Percentiles rank a stretch among this genome's conserved stretches.
Evolutionary conservation across 2,329 filamentous ascomycete species (phyloP).

Genomic region (Aureobasidium namibiae): DNA sequence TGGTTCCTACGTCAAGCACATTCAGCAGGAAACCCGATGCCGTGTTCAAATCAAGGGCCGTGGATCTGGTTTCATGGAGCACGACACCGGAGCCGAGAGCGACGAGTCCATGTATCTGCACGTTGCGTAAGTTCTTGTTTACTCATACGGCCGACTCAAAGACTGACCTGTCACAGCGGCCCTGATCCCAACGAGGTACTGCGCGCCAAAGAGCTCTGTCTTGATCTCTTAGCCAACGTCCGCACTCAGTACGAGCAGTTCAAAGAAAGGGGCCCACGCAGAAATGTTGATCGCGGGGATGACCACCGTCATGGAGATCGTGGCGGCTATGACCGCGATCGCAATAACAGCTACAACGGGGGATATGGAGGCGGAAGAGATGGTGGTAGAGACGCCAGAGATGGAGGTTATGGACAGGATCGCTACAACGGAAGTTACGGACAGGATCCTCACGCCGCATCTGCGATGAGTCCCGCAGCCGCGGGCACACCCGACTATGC

Average conservation of each 20-base stretch:
- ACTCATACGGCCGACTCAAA: background rate
- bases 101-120: conserved; percentile 97
- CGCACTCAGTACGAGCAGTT: conserved; percentile 81
- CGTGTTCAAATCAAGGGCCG: conserved; percentile 97
- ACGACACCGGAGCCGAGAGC: conserved; percentile 77
- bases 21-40: conserved; percentile 89
- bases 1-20: conserved; percentile 94
- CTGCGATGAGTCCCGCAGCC: conserved; percentile 20
- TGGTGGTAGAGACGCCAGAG: conserved; percentile 15
- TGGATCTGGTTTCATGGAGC: conserved; percentile 88
- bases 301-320: conserved; percentile 33
- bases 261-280: conserved; percentile 58
- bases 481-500: conserved; percentile 52
- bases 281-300: conserved; percentile 31
- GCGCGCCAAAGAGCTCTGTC: conserved; percentile 78
- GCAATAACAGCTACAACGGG: conserved; percentile 17
- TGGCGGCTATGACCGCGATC: conserved; percentile 31
- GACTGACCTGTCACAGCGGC: conserved; percentile 47
- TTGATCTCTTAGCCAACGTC: conserved; percentile 80
- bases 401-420: conserved; percentile 14
- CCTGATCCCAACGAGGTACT: conserved; percentile 82
- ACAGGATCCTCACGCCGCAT: no score
- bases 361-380: conserved; percentile 25
- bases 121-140: conserved; percentile 62
- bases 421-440: no score